These are phyloP conservation scores for Lachancea thermotolerans DNA, from an alignment of 805 yeast species.

Conservation along the genomic window DNA sequence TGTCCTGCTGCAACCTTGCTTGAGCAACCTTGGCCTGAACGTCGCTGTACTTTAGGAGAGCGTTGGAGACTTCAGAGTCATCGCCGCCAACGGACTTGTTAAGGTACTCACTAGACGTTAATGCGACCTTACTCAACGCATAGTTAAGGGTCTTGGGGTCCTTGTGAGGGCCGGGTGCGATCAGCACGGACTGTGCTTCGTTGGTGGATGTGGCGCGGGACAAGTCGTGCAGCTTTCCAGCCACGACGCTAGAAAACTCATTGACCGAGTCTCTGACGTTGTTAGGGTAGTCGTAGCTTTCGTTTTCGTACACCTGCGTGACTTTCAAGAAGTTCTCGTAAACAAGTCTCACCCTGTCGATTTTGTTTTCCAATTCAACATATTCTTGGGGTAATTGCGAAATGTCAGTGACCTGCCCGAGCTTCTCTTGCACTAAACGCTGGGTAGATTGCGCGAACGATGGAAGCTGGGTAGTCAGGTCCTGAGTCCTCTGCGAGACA, in stretches of 20 bases:
- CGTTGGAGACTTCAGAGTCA: conserved; percentile 50
- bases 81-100: conserved; percentile 31
- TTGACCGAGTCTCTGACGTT: conserved; percentile 65
- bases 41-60: conserved; percentile 59
- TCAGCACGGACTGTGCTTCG: conserved; percentile 75
- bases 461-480: conserved; percentile 49
- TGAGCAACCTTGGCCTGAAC: conserved; percentile 72
- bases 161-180: conserved; percentile 37
- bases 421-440: conserved; percentile 68
- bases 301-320: conserved; percentile 56
- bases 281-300: conserved; percentile 78
- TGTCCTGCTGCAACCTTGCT: conserved; percentile 77
- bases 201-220: conserved; percentile 67
- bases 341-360: conserved; percentile 65
- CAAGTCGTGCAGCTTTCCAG: conserved; percentile 57
- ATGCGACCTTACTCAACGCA: conserved; percentile 72
- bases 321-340: conserved; percentile 52
- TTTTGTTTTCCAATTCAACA: conserved; percentile 61
- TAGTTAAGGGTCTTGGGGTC: conserved; percentile 77
- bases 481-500: conserved; percentile 31
- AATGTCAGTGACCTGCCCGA: conserved; percentile 76
- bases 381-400: conserved; percentile 82
- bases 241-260: conserved; percentile 61
- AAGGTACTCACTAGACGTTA: conserved; percentile 34
- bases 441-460: conserved; percentile 78